Evolutionary conservation across 2,329 filamentous ascomycete species (phyloP).

Genomic region (Coleophoma crateriformis): DNA sequence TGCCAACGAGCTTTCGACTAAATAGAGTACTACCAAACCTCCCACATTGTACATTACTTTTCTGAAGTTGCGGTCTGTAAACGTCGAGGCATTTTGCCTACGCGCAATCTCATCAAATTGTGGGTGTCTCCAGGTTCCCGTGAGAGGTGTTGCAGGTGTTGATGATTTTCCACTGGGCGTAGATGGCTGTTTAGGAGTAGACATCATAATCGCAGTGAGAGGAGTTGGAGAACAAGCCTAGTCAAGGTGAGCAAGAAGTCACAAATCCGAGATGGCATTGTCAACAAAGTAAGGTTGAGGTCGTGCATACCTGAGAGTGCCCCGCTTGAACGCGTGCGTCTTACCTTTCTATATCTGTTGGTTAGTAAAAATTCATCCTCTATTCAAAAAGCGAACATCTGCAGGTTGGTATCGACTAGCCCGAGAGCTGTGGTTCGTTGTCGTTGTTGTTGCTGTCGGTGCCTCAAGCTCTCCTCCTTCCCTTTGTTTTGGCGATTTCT

Average conservation of each 20-base stretch:
- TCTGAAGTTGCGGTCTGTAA: slow-evolving; percentile 71
- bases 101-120: slow-evolving; percentile 80
- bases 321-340: background rate
- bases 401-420: no score
- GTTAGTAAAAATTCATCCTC: slow-evolving; percentile 16
- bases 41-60: slow-evolving; percentile 63
- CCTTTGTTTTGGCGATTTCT: slow-evolving; percentile 8
- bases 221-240: background rate
- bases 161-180: slow-evolving; percentile 14
- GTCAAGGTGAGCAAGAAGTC: background rate
- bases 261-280: slow-evolving; percentile 2
- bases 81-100: slow-evolving; percentile 72
- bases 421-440: no score
- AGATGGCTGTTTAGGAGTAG: slow-evolving; percentile 17
- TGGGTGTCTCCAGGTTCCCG: slow-evolving; percentile 89
- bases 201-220: slow-evolving; percentile 7
- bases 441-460: background rate
- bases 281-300: slow-evolving; percentile 8
- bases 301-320: background rate
- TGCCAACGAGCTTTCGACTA: slow-evolving; percentile 31
- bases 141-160: slow-evolving; percentile 20
- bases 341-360: slow-evolving; percentile 4
- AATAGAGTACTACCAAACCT: slow-evolving; percentile 44
- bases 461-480: background rate
- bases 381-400: no score